phyloP scores from a whole-genome alignment of 257 asterid species.

The Mentha longifolia region DNA sequence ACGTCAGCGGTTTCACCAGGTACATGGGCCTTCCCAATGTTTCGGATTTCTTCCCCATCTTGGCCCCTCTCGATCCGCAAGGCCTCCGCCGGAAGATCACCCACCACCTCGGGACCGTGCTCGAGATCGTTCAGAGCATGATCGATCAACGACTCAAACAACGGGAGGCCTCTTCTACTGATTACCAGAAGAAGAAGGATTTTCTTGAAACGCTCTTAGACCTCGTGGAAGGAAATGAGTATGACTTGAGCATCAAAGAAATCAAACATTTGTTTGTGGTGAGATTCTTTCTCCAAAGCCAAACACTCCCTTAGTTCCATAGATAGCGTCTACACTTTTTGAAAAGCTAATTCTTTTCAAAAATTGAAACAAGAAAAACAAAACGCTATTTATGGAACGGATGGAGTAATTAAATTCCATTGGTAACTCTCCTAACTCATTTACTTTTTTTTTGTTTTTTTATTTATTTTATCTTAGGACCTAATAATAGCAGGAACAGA shows the following conservation, averaged over 20 bases:
- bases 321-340: too few relatives aligned
- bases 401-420: too few relatives aligned
- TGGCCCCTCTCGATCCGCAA: neutral
- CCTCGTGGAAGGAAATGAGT: conserved; percentile 1
- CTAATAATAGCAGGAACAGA: conserved; percentile 3
- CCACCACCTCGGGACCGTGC: neutral
- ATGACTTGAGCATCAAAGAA: neutral
- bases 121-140: neutral
- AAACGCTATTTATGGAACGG: too few relatives aligned
- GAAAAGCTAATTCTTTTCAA: too few relatives aligned
- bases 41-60: conserved; percentile 1
- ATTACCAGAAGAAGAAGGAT: neutral
- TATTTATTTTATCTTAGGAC: neutral
- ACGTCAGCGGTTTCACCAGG: neutral
- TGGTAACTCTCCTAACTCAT: too few relatives aligned
- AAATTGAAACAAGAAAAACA: too few relatives aligned
- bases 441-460: too few relatives aligned
- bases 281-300: too few relatives aligned
- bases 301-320: too few relatives aligned
- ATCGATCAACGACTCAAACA: neutral
- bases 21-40: neutral
- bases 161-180: neutral
- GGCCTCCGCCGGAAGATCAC: neutral
- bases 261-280: conserved; percentile 14
- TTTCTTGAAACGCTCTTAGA: conserved; percentile 7